Conservation (phyloP, 805 yeast genomes). For the Starmerella asiatica region DNA sequence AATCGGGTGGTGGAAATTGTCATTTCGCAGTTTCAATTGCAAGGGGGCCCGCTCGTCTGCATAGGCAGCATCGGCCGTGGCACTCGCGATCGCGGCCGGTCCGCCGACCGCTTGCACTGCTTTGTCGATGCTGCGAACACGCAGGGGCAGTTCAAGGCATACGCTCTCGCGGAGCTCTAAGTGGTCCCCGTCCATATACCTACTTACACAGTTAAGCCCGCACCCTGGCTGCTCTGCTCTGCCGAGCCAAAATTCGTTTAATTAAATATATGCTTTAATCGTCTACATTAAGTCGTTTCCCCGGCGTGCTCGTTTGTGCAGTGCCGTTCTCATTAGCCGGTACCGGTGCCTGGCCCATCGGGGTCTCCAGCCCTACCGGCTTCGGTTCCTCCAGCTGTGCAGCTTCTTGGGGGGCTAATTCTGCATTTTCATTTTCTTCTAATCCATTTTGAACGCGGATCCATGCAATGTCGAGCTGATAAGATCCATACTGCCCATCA, state of each 20-base stretch:
- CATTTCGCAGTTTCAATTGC: conserved; percentile 28
- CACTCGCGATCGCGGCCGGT: conserved; percentile 28
- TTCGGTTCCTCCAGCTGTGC: conserved; percentile 1
- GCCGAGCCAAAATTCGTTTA: too few species aligned
- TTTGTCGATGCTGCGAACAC: conserved; percentile 36
- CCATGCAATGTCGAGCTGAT: conserved; percentile 53
- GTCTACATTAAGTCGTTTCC: conserved; percentile 19
- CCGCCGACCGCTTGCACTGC: conserved; percentile 42
- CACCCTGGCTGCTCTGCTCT: too few species aligned
- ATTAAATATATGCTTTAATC: conserved; percentile 9
- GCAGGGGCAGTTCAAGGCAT: conserved; percentile 59
- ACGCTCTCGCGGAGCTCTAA: conserved; percentile 1
- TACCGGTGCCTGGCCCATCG: conserved; percentile 5
- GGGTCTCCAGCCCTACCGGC: conserved; percentile 2
- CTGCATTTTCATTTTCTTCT: conserved; percentile 5
- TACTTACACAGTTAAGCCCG: too few species aligned
- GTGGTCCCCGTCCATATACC: background rate
- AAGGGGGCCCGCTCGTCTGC: conserved; percentile 27
- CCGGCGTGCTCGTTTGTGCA: conserved; percentile 16
- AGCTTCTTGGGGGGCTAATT: background rate
- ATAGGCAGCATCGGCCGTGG: conserved; percentile 6
- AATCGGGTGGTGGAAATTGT: conserved; percentile 38
- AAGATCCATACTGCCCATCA: conserved; percentile 70
- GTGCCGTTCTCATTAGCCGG: background rate
- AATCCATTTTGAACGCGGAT: conserved; percentile 40